phyloP scores from a whole-genome alignment of 75 land plant species.

The Pinus tabuliformis region DNA sequence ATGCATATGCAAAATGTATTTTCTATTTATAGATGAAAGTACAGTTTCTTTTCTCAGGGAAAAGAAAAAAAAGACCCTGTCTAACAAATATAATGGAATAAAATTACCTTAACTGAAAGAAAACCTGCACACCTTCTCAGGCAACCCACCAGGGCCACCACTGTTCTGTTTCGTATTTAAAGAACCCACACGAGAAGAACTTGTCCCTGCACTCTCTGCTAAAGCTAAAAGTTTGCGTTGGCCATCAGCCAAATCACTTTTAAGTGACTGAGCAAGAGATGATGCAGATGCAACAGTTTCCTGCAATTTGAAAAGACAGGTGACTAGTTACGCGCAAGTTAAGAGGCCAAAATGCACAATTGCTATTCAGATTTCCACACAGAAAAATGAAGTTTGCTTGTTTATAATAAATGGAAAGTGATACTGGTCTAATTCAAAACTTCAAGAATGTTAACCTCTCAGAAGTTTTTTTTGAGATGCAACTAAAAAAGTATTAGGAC shows the following conservation, averaged over 20 bases:
- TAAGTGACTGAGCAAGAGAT: constrained; percentile 68
- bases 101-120: background rate
- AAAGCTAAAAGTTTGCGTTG: constrained; percentile 79
- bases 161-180: constrained; percentile 44
- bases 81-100: background rate
- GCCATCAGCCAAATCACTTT: constrained; percentile 77
- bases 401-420: too few species aligned
- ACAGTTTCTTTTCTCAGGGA: too few species aligned
- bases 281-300: constrained; percentile 82
- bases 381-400: too few species aligned
- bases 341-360: background rate
- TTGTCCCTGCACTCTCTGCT: constrained; percentile 59
- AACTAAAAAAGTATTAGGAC: too few species aligned
- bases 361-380: too few species aligned
- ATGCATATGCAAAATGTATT: too few species aligned
- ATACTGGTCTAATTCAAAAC: too few species aligned
- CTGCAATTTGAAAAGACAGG: constrained; percentile 30
- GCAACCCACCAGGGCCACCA: constrained; percentile 55
- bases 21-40: too few species aligned
- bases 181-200: constrained; percentile 25
- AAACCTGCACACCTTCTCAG: constrained; percentile 50
- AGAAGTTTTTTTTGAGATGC: too few species aligned
- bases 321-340: background rate
- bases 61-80: too few species aligned
- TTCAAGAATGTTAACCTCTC: too few species aligned